These are phyloP conservation scores for Cucurbita argyrosperma DNA, from an alignment of 306 rosid genomes.

Conservation along the genomic window DNA sequence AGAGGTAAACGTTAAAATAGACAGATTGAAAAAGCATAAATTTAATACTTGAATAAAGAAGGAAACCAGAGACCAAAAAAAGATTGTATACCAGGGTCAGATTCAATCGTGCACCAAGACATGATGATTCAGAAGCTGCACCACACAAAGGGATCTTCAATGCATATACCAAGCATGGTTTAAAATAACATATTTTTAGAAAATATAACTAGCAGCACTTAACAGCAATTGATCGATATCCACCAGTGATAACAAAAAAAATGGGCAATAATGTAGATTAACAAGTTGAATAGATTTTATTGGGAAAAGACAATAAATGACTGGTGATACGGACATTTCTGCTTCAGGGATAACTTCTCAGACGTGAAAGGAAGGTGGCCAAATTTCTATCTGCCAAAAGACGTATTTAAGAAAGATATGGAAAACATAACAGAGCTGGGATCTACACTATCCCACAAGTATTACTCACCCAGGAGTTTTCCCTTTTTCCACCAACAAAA, in stretches of 20 bases:
- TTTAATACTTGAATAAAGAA: not conserved
- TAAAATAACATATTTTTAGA: not conserved
- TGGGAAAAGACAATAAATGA: not conserved
- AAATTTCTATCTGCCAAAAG: not conserved
- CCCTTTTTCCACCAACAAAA: not conserved
- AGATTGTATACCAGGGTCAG: conserved; percentile 72
- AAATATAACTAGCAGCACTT: not conserved
- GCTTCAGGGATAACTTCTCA: not conserved
- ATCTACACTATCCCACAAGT: not conserved
- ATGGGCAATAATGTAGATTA: not conserved
- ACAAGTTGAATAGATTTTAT: not conserved
- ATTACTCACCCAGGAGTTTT: not conserved
- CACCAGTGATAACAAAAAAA: not conserved
- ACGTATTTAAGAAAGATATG: not conserved
- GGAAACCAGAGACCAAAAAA: not conserved
- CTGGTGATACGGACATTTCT: not conserved
- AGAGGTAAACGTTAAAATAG: not conserved
- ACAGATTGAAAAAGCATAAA: not conserved
- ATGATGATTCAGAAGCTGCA: conserved; percentile 41
- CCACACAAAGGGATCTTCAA: not conserved
- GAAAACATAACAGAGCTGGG: not conserved
- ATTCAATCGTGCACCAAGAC: conserved; percentile 99
- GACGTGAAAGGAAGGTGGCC: not conserved
- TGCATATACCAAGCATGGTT: not conserved
- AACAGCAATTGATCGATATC: not conserved